Conservation (phyloP, 108 stramenopile genomes). For the Stephanodiscus triporus region DNA sequence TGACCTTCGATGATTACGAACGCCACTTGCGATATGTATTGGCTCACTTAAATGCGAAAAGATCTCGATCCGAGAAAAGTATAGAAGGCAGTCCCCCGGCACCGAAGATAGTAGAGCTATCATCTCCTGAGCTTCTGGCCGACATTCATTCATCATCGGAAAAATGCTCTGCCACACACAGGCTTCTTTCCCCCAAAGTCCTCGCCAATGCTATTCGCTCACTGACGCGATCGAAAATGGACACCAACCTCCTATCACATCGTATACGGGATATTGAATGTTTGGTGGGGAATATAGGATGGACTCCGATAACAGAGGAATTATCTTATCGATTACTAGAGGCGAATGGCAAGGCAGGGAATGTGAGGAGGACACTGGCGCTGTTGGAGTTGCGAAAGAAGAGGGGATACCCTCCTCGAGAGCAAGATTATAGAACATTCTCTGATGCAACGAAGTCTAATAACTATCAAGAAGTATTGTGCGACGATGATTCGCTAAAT, state of each 20-base stretch:
- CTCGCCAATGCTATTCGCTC: constrained; percentile 60
- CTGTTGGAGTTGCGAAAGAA: constrained; percentile 64
- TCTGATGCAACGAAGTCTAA: not conserved
- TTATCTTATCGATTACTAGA: constrained; percentile 76
- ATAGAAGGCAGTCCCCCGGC: not conserved
- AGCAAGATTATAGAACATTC: constrained; percentile 15
- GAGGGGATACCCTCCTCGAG: constrained; percentile 58
- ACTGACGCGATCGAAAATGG: constrained; percentile 59
- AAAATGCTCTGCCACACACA: constrained; percentile 36
- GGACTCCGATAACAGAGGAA: constrained; percentile 70
- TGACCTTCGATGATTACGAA: constrained; percentile 44
- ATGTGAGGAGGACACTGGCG: constrained; percentile 71
- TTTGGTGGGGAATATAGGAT: constrained; percentile 62
- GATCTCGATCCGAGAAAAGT: not conserved
- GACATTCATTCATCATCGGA: constrained; percentile 37
- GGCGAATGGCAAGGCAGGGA: constrained; percentile 87
- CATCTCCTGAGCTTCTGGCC: constrained; percentile 6
- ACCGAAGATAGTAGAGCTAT: not conserved
- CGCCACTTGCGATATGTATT: constrained; percentile 45
- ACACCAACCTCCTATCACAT: constrained; percentile 56
- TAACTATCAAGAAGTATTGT: not conserved
- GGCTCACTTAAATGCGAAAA: constrained; percentile 20
- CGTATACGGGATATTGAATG: constrained; percentile 70
- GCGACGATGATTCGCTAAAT: not conserved
- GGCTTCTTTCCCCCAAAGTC: constrained; percentile 58